Evolutionary conservation across 768 basidiomycete genomes (phyloP).

Genomic region (Kondoa subrosea): DNA sequence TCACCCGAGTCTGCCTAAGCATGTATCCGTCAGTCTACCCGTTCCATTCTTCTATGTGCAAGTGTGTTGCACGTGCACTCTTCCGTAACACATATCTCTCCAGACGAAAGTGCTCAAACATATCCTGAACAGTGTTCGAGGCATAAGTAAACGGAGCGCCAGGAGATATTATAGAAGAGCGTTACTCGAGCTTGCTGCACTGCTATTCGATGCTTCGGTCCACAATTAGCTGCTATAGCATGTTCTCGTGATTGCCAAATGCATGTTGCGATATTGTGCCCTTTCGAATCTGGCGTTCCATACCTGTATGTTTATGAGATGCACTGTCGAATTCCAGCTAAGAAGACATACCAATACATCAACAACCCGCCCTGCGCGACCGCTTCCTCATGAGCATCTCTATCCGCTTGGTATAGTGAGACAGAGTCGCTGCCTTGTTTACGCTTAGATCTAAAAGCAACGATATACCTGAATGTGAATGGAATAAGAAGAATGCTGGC

Average conservation of each 20-base stretch:
- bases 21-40: too few species aligned
- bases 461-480: slow-evolving; percentile 45
- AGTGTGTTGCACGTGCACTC: not conserved
- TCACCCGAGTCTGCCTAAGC: too few species aligned
- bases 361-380: slow-evolving; percentile 48
- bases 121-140: not conserved
- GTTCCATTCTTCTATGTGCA: not conserved
- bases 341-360: slow-evolving; percentile 52
- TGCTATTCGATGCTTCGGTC: not conserved
- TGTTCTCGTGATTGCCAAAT: not conserved
- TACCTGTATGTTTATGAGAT: not conserved
- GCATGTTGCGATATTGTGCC: slow-evolving; percentile 78
- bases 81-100: not conserved
- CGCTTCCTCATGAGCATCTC: slow-evolving; percentile 79
- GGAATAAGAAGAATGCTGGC: not conserved
- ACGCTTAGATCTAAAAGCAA: slow-evolving; percentile 69
- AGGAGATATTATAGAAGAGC: not conserved
- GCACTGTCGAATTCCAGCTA: not conserved
- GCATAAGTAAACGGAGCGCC: not conserved
- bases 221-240: not conserved
- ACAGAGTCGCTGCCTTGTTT: slow-evolving; percentile 31
- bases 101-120: not conserved
- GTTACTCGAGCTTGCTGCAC: not conserved
- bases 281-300: slow-evolving; percentile 10
- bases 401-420: slow-evolving; percentile 68